Evolutionary conservation across 177 flowering plant genomes (phyloP), one percentile per base, ranked within the genome.

Genomic region (Vitis hybrid): DNA sequence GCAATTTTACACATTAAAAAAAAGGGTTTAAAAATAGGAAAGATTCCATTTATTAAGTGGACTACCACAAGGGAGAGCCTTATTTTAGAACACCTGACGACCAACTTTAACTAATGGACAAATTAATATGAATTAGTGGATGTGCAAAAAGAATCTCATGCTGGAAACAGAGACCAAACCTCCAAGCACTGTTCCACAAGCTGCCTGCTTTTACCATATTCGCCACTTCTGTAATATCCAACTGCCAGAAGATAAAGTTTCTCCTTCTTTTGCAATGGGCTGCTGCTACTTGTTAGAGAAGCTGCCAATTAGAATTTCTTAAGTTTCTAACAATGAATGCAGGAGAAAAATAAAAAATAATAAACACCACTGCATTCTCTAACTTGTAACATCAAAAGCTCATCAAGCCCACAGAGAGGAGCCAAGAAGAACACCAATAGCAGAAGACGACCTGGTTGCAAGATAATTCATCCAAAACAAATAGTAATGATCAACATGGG

Each of bases 241-340:
- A 93, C 94, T 72, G 93, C 97, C 19, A 94, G 84, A 70, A 94
- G 94, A 84, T 91, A 93, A 52, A 92, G 81, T 70, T 83, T 87
- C 82, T 95, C 99, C 61, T 93, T 83, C 74, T 80, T 82, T 66
- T 89, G 83, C 71, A 88, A 74, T 57, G 91, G 86, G 67, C 80
- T 84, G 64, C 57, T 76, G 16, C 75, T 58, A 73, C 78, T 85
- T 48, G 77, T 75, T 65, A 92, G 75, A 56, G 95, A 83, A 76
- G 88, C 97, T 92, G 92, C 45, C 76, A 80, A 77, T 64, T 45
- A 26, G 56, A 21, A 51, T 64, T 18, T 56, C 13, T 48, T 73
- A 53, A 60, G 55, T 57, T 60, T 69, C 48, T 31, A n/a, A 69
- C 2, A 10, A 21, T 45, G 15, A 2, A 26, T 21, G 50, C 31